These are phyloP conservation scores for Candida insectorum DNA, from an alignment of 805 yeast genomes.

Conservation along the genomic window DNA sequence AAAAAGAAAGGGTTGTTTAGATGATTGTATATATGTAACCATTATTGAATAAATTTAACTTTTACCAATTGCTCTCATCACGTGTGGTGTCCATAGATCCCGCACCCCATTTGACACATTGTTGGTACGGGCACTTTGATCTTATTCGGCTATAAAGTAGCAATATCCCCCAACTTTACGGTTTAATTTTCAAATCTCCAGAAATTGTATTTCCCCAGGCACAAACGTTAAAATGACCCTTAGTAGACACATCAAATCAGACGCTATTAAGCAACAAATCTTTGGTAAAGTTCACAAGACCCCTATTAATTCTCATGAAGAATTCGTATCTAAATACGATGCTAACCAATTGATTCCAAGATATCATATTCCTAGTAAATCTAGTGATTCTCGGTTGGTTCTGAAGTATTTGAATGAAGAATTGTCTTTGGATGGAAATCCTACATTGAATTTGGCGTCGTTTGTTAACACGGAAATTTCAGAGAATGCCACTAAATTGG, in stretches of 20 bases:
- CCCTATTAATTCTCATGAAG: conserved; percentile 22
- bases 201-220: no score
- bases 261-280: conserved; percentile 33
- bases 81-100: no score
- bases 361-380: conserved; percentile 57
- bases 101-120: no score
- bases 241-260: conserved; percentile 44
- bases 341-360: conserved; percentile 44
- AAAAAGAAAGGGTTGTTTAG: conserved; percentile 27
- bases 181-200: no score
- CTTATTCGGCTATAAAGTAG: no score
- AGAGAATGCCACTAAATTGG: conserved; percentile 40
- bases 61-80: no score
- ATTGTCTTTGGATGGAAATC: conserved; percentile 77
- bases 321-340: conserved; percentile 28
- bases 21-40: conserved; percentile 1
- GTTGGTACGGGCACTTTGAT: no score
- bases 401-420: conserved; percentile 69
- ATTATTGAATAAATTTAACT: no score
- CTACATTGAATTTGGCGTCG: conserved; percentile 80
- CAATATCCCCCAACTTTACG: no score
- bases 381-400: conserved; percentile 51
- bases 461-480: conserved; percentile 78
- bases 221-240: conserved; percentile 47
- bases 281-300: conserved; percentile 21